phyloP scores from a whole-genome alignment of 129 eudicot genomes.

The Arctium minus region DNA sequence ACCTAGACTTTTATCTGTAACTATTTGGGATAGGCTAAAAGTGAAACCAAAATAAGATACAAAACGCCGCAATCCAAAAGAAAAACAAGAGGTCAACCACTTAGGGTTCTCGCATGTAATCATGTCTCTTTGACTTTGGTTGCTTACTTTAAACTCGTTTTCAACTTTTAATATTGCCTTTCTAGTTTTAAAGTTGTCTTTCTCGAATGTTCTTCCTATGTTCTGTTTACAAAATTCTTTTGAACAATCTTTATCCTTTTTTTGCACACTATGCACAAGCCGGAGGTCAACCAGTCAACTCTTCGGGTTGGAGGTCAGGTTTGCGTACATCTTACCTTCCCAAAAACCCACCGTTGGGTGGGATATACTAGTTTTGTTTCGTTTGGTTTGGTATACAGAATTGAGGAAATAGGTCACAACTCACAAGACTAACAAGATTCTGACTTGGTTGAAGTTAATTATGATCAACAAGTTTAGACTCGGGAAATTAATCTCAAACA shows the following conservation, averaged over 20 bases:
- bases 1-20: neutral
- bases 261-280: neutral
- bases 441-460: neutral
- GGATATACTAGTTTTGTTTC: neutral
- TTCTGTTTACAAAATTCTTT: neutral
- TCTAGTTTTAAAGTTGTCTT: neutral
- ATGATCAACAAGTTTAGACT: neutral
- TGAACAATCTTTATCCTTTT: neutral
- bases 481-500: neutral
- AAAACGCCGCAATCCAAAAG: neutral
- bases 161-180: neutral
- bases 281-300: neutral
- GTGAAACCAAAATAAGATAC: neutral
- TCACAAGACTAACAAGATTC: conserved; percentile 2
- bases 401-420: neutral
- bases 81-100: neutral
- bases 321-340: neutral
- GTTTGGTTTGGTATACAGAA: neutral
- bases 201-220: neutral
- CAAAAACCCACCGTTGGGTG: neutral
- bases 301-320: neutral
- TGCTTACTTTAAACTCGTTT: neutral
- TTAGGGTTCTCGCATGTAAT: neutral
- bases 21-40: neutral
- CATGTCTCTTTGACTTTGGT: neutral